Conservation (phyloP, 805 yeast genomes). For the Cyberlindnera mrakii region DNA sequence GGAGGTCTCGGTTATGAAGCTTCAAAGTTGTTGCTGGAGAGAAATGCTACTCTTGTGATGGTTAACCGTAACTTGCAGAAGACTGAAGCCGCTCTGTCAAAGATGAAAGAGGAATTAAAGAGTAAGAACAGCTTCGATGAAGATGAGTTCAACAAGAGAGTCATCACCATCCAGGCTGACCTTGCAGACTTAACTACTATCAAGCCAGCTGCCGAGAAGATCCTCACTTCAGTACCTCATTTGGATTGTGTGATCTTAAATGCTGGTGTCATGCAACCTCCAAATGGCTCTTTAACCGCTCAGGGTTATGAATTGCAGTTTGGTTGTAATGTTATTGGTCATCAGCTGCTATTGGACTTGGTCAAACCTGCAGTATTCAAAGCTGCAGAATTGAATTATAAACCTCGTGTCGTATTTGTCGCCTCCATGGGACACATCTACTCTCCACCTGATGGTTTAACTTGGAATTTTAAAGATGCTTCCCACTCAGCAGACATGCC, state of each 20-base stretch:
- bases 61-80: conserved; percentile 31
- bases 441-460: conserved; percentile 28
- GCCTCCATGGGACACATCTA: conserved; percentile 33
- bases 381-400: conserved; percentile 24
- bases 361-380: conserved; percentile 32
- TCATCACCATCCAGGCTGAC: conserved; percentile 26
- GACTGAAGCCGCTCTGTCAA: conserved; percentile 13
- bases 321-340: conserved; percentile 42
- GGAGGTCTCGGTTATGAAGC: conserved; percentile 31
- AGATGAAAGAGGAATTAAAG: conserved; percentile 24
- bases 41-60: conserved; percentile 31
- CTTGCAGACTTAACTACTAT: conserved; percentile 37
- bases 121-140: conserved; percentile 5
- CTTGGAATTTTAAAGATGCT: conserved; percentile 25
- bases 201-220: conserved; percentile 29
- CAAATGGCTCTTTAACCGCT: conserved; percentile 28
- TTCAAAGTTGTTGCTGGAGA: conserved; percentile 24
- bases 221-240: conserved; percentile 19
- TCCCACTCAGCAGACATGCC: conserved; percentile 1
- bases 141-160: conserved; percentile 14
- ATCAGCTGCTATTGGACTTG: conserved; percentile 36
- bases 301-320: conserved; percentile 43
- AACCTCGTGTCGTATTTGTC: conserved; percentile 40
- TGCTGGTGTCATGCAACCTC: conserved; percentile 40
- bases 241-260: conserved; percentile 36